A percentile compares a stretch with the other conserved stretches of the same genome.
These are phyloP conservation scores for Raffaelea albimanens DNA, from an alignment of 2,329 filamentous ascomycete species.

Conservation along the genomic window DNA sequence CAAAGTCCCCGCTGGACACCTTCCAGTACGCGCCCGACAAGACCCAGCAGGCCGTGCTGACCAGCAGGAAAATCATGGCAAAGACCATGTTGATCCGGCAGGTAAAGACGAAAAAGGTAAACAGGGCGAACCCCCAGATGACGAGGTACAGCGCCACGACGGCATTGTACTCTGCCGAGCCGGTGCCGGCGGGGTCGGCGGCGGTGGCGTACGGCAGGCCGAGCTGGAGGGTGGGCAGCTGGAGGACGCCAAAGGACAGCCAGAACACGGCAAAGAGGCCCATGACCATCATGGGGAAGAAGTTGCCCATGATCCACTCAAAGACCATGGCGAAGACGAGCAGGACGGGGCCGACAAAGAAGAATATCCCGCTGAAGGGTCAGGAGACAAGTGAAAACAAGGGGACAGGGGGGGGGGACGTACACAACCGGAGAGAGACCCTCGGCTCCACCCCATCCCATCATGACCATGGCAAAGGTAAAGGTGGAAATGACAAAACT, in stretches of 20 bases:
- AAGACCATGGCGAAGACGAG: conserved; percentile 27
- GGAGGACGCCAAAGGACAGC: conserved; percentile 40
- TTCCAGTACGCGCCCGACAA: conserved; percentile 40
- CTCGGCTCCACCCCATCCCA: conserved; percentile 26
- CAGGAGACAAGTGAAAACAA: no score
- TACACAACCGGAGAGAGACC: conserved; percentile 24
- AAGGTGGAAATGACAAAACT: conserved; percentile 28
- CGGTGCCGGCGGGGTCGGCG: conserved; percentile 30
- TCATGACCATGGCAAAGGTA: conserved; percentile 25
- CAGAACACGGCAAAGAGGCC: conserved; percentile 39
- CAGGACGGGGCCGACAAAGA: conserved; percentile 28
- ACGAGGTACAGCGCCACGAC: conserved; percentile 39
- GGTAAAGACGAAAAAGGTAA: conserved; percentile 41
- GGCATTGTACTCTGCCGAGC: conserved; percentile 35
- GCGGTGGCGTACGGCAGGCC: conserved; percentile 31
- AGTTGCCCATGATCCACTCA: conserved; percentile 43
- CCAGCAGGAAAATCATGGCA: conserved; percentile 36
- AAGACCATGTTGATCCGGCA: conserved; percentile 40
- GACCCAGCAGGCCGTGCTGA: conserved; percentile 33
- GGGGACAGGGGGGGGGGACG: no score
- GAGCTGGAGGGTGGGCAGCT: conserved; percentile 38
- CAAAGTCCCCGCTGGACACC: conserved; percentile 31
- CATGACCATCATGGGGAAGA: conserved; percentile 43
- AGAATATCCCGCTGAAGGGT: conserved; percentile 24
- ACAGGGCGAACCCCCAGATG: conserved; percentile 42